Base-by-base conservation (phyloP, 352 stramenopile species). In the Thalassiosira oceanica region DNA sequence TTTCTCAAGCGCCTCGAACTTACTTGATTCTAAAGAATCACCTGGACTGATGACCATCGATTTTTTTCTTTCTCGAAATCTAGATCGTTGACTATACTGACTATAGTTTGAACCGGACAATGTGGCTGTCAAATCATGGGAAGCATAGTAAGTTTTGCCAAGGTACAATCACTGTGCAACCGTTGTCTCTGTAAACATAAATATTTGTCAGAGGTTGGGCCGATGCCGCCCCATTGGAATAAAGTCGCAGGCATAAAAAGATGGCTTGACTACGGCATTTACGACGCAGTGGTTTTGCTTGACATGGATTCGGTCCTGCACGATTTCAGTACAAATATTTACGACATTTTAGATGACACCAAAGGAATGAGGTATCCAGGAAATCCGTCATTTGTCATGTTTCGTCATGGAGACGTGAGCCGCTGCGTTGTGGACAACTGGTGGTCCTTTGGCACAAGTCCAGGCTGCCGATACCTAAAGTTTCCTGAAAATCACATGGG, bases 181-280 rank as follows among this genome's bases (percentile, higher is more conserved):
- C n/a, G n/a, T n/a, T n/a, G n/a, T n/a, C n/a, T n/a, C n/a, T n/a
- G n/a, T n/a, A n/a, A n/a, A n/a, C n/a, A n/a, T n/a, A n/a, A n/a
- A n/a, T n/a, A n/a, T n/a, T n/a, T n/a, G n/a, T n/a, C n/a, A n/a
- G n/a, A 52, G 5, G 16, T 52, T 3, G 16, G 43, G 31, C 6
- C 6, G 16, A 52, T 52, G 43, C 43, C 43, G 16, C 43, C 43
- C 26, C 43, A 52, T 28, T 52, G 43, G 43, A 52, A 52, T 7
- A 52, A 52, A 13, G 43, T 52, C 13, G 5, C 5, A 16, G 6
- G 18, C 4, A 18, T 52, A 5, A 35, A 26, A 13, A 18, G 43
- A 28, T 52, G 43, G 43, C 43, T 52, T 33, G 6, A 18, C 5
- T 13, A 52, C 16, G n/a, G n/a, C n/a, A n/a, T n/a, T n/a, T 52